Base-by-base conservation (phyloP, 1,139 yeast species). In the Kodamaea ohmeri region DNA sequence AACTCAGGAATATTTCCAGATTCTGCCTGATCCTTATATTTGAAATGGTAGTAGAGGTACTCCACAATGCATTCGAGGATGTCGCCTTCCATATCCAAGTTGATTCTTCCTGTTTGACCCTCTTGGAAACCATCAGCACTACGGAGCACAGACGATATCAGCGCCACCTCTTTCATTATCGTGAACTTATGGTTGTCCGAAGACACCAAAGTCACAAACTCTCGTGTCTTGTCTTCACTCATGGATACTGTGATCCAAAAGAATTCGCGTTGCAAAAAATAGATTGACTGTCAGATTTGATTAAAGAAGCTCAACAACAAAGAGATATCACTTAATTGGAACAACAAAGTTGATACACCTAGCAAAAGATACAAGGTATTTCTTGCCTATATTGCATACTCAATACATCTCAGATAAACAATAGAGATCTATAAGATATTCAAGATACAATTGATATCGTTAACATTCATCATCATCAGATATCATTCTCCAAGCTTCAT, bases 21-120 rank as follows among this genome's bases (percentile, higher is more conserved):
- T 28, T 71, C 78, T 2, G 75, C 78, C 30, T 66, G 69, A 41
- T 80, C 85, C 46, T 70, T 76, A 55, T 85, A 86, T 52, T 85
- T 83, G 48, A 71, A 62, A 51, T 86, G 80, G 56, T 87, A 90
- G 56, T 86, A 82, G 29, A 92, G 63, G 53, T 92, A 92, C 50
- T 92, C 97, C 33, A 88, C 85, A 15, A 90, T 82, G 54, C 89
- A 86, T 47, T 82, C 86, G 34, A 92, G 63, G 13, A 90, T 71
- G 38, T 75, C 78, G 1, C 87, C 85, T 43, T 85, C 87, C 63
- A 89, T 78, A 44, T 85, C 86, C 35, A 79, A 58, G 22, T 55
- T 56, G 33, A 80, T 76, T 40, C 63, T 63, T 55, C 83, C 68
- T 38, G 76, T 60, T 53, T 67, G 48, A 58, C 78, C 71, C 61